These are phyloP conservation scores for Macrophomina pseudophaseolina DNA, from an alignment of 2,329 filamentous ascomycete species.

Conservation along the genomic window DNA sequence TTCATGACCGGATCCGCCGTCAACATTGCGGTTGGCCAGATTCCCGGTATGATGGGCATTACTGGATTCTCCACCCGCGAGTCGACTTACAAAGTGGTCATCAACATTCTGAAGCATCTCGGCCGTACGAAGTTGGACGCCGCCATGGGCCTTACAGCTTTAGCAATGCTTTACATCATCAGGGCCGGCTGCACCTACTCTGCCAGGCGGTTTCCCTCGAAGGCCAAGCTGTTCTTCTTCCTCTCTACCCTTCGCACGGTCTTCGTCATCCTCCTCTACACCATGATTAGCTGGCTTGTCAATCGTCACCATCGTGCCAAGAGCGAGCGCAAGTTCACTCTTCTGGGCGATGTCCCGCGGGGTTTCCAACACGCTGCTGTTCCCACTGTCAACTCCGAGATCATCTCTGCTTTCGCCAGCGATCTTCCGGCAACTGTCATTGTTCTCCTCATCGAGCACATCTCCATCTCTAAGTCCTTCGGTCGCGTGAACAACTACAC, in stretches of 20 bases:
- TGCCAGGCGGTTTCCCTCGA: slow-evolving; percentile 71
- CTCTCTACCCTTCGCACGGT: slow-evolving; percentile 86
- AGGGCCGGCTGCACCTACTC: slow-evolving; percentile 67
- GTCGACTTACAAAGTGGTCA: slow-evolving; percentile 81
- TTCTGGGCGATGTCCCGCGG: slow-evolving; percentile 78
- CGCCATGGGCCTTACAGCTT: slow-evolving; percentile 81
- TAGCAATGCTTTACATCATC: slow-evolving; percentile 74
- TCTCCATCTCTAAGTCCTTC: slow-evolving; percentile 96
- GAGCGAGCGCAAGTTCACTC: slow-evolving; percentile 69
- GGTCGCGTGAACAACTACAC: slow-evolving; percentile 95
- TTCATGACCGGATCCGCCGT: slow-evolving; percentile 98
- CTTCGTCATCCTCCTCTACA: slow-evolving; percentile 91
- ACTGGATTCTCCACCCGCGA: slow-evolving; percentile 74
- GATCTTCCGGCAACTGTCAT: slow-evolving; percentile 87
- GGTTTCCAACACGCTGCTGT: slow-evolving; percentile 79
- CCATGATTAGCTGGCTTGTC: slow-evolving; percentile 83
- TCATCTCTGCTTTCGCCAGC: slow-evolving; percentile 71
- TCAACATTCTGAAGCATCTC: slow-evolving; percentile 80
- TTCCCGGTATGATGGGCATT: slow-evolving; percentile 82
- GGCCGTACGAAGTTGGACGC: slow-evolving; percentile 74
- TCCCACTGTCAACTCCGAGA: slow-evolving; percentile 68
- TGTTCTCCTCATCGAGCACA: slow-evolving; percentile 95
- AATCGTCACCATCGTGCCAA: slow-evolving; percentile 65
- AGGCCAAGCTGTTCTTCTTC: slow-evolving; percentile 84
- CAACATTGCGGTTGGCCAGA: slow-evolving; percentile 83